Base-by-base conservation (phyloP, 768 basidiomycete genomes). In the Zangia roseola region DNA sequence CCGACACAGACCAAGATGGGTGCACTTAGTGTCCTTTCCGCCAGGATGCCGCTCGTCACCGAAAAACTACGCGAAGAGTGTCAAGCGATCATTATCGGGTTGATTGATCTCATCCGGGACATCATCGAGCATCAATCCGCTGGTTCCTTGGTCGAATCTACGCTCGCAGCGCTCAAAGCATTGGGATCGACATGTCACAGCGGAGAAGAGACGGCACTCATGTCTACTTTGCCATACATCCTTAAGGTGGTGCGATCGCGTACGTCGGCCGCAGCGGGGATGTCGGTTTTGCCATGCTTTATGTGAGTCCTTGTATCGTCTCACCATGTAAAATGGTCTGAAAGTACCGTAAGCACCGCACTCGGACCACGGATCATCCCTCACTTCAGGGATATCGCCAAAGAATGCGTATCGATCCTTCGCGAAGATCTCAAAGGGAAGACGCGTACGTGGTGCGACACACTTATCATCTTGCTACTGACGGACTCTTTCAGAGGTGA, bases 321-420 rank as follows among this genome's bases (percentile, higher is more conserved):
- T 17, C 30, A 12, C 40, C 14, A 20, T 16, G 0, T 10, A 6
- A 19, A 35, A n/a, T n/a, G 10, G 30, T n/a, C 55, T 57, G 40
- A 65, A 6, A 12, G 37, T 4, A 28, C 30, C 38, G 14, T 58
- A 31, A 95, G 92, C 17, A 64, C 74, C 17, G 83, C 85, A 39
- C 78, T 97, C 19, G 92, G 91, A 0, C 91, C 94, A 10, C 84
- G 95, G 0, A 76, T 93, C 42, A 92, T 99, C 42, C 92, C 95
- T 5, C 78, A 82, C 68, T 86, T 97, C 69, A 81, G 81, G 44
- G 76, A 82, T 13, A 79, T 94, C 39, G 77, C 88, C 14, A 68
- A 80, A 5, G 75, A 83, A 45, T 81, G 81, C 49, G 69, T 83
- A 28, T 47, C 64, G 19, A 62, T 81, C 24, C 69, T 84, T 39